These are phyloP conservation scores for Dryas octopetala DNA, from an alignment of 306 rosid species.

Conservation along the genomic window DNA sequence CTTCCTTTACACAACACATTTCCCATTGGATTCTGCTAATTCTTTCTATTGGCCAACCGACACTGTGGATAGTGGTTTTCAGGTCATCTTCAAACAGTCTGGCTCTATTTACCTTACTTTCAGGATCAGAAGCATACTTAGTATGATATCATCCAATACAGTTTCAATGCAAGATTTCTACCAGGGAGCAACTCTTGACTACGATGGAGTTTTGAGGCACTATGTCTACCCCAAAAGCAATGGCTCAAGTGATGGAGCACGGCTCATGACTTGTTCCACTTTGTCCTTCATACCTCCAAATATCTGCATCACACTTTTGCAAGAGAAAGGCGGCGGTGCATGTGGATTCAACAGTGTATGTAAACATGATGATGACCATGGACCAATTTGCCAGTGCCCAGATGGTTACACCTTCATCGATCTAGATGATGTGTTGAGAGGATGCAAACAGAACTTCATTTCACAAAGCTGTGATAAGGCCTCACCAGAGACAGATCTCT, in stretches of 20 bases:
- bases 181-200: conserved; percentile 54
- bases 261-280: background rate
- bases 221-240: background rate
- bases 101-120: conserved; percentile 34
- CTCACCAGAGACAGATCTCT: conserved; percentile 14
- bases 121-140: conserved; percentile 4
- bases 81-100: conserved; percentile 34
- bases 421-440: conserved; percentile 32
- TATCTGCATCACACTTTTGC: background rate
- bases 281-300: background rate
- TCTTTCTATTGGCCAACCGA: background rate
- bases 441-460: conserved; percentile 36
- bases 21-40: conserved; percentile 24
- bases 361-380: background rate
- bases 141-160: background rate
- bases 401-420: conserved; percentile 29
- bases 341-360: conserved; percentile 42
- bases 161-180: conserved; percentile 20
- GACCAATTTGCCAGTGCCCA: conserved; percentile 34
- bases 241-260: background rate
- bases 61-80: background rate
- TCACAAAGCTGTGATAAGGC: conserved; percentile 34
- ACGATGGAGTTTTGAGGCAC: conserved; percentile 22
- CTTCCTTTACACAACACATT: conserved; percentile 28
- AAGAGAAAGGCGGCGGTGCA: conserved; percentile 10